A percentile compares a stretch with the other conserved stretches of the same genome.
Conservation (phyloP, 768 basidiomycete species). For the Pseudohyphozyma bogoriensis region DNA sequence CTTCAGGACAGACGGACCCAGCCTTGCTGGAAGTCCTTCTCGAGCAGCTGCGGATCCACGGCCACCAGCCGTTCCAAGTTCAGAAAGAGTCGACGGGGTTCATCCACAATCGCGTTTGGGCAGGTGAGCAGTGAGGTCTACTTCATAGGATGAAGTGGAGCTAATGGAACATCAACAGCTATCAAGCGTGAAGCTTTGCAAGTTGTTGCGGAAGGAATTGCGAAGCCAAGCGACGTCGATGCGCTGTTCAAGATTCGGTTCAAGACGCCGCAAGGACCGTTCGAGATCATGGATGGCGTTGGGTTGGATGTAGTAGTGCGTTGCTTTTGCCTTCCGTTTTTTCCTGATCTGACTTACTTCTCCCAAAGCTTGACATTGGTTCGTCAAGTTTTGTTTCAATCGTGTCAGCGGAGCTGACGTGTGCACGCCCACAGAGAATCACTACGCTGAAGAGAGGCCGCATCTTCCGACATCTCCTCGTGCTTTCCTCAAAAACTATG, state of each 20-base stretch:
- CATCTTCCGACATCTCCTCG: not conserved
- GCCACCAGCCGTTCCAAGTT: constrained; percentile 3
- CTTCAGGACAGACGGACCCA: not conserved
- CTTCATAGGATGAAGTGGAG: not conserved
- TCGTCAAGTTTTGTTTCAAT: not conserved
- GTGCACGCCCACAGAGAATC: not conserved
- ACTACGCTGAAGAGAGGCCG: constrained; percentile 6
- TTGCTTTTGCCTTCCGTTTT: not conserved
- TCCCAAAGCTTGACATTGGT: constrained; percentile 5
- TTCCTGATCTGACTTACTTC: no score
- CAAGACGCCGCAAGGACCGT: constrained; percentile 3
- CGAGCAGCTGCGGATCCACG: constrained; percentile 3
- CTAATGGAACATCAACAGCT: not conserved
- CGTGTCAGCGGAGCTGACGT: not conserved
- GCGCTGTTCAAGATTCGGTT: constrained; percentile 2
- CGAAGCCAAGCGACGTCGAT: not conserved
- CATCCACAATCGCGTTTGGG: not conserved
- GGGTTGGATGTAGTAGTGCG: constrained; percentile 9
- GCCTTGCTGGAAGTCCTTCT: constrained; percentile 1
- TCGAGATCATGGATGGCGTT: constrained; percentile 9
- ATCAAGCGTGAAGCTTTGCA: constrained; percentile 11
- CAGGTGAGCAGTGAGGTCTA: not conserved
- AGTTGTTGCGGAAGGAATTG: constrained; percentile 5
- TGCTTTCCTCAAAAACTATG: not conserved
- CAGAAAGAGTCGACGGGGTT: constrained; percentile 7